Evolutionary conservation across 139 green algal species (phyloP).

Genomic region (Chlorella sorokiniana): DNA sequence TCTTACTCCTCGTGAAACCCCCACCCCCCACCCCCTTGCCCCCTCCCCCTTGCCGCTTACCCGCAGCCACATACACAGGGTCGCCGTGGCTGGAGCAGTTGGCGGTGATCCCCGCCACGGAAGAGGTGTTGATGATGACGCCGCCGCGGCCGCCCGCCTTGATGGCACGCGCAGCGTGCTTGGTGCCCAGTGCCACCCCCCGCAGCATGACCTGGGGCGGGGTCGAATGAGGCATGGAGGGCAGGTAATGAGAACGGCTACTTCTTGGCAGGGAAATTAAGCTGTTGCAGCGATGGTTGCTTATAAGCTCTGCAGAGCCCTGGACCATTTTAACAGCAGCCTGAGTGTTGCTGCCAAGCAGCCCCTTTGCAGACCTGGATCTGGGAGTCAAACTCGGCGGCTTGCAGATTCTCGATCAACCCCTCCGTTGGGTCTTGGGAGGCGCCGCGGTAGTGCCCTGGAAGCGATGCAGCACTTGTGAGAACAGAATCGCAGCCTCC

Average conservation of each 20-base stretch:
- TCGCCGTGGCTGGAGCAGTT: neutral
- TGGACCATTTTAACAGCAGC: no score
- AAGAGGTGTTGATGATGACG: slow-evolving; percentile 19
- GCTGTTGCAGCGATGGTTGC: neutral
- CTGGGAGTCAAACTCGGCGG: slow-evolving; percentile 5
- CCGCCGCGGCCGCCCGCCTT: neutral
- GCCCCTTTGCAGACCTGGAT: neutral
- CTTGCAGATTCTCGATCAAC: slow-evolving; percentile 1
- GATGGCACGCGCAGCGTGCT: slow-evolving; percentile 16
- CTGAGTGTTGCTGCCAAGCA: no score
- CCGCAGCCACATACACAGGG: neutral
- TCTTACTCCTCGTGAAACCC: neutral
- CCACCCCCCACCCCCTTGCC: neutral
- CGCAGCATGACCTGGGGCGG: slow-evolving; percentile 24
- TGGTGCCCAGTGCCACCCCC: slow-evolving; percentile 10
- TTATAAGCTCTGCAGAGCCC: no score
- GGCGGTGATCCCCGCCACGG: neutral
- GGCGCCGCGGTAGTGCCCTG: neutral
- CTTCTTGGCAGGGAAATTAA: neutral
- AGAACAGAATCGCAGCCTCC: neutral
- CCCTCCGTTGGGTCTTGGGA: neutral
- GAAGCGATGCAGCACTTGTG: neutral
- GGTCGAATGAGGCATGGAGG: neutral
- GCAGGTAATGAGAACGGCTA: no score
- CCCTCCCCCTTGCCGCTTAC: neutral